These are phyloP conservation scores for Hortiboletus flavorubellus DNA, from an alignment of 768 basidiomycete genomes.

Conservation along the genomic window DNA sequence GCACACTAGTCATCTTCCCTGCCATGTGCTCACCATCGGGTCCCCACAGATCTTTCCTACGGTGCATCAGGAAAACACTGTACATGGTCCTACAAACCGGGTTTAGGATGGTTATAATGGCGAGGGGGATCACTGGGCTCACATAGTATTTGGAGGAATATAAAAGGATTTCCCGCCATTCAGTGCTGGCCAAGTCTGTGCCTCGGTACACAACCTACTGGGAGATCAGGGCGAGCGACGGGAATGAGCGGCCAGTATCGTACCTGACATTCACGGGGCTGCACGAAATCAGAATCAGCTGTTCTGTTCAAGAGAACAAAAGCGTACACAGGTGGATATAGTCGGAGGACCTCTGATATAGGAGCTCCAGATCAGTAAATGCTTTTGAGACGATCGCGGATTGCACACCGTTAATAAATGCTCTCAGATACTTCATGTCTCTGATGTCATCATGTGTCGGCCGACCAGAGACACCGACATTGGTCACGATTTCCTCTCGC, in stretches of 20 bases:
- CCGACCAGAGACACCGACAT: constrained; percentile 45
- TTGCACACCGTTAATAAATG: constrained; percentile 57
- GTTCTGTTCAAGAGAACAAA: not conserved
- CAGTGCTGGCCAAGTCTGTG: constrained; percentile 17
- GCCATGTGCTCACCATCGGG: constrained; percentile 29
- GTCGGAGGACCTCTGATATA: constrained; percentile 29
- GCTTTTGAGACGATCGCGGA: not conserved
- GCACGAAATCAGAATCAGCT: constrained; percentile 1
- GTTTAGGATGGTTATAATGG: not conserved
- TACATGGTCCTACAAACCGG: constrained; percentile 8
- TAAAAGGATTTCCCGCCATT: constrained; percentile 46
- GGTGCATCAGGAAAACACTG: constrained; percentile 34
- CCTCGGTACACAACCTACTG: constrained; percentile 15
- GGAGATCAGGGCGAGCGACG: not conserved
- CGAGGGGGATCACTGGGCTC: not conserved
- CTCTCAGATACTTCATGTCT: constrained; percentile 61
- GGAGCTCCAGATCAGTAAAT: not conserved
- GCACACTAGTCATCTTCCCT: not conserved
- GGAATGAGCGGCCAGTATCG: not conserved
- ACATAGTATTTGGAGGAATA: constrained; percentile 42
- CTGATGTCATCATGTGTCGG: constrained; percentile 56
- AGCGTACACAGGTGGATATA: constrained; percentile 31
- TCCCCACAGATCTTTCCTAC: constrained; percentile 38
- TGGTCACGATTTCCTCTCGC: constrained; percentile 52
- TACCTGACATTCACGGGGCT: constrained; percentile 26